Evolutionary conservation across 2,329 filamentous ascomycete species (phyloP), one percentile per base, ranked within the genome.

Genomic region (Fusarium guadeloupense): DNA sequence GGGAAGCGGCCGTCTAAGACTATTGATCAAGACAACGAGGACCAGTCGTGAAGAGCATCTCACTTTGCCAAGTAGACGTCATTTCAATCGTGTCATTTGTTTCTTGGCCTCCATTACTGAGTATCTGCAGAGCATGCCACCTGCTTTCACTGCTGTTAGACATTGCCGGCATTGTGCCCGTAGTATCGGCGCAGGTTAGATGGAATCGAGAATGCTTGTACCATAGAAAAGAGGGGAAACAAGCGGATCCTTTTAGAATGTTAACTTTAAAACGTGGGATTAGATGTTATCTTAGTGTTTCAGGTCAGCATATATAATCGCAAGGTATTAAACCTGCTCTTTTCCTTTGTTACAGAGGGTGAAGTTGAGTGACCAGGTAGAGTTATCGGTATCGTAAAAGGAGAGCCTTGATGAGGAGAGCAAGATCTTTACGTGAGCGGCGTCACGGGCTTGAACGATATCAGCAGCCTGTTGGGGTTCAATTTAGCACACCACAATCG

Each of bases 1-100:
- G 71, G 68, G 2, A 71, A 60, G 50, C 63, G 42, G 28, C 25
- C 59, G 2, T 16, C 50, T 2, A 69, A 58, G 21, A 35, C 45
- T 8, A 43, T 42, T 6, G 49, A 66, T 0, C 62, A 68, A 8
- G 58, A 59, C 1, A 54, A 57, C 0, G 62, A 65, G 10, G 34
- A 38, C 3, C 21, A 44, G 5, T n/a, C 13, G 1, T 49, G 19
- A 23, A 12, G 37, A 34, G 7, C 4, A n/a, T 25, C 23, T 25
- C 6, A 14, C 28, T 31, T 14, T n/a, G 14, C 6, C 10, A 10
- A 12, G 13, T 26, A 26, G 9, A 26, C 25, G 3, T 26, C 13
- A 5, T 26, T 4, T 26, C 9, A 12, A 26, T 25, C 8, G 8
- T 7, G 23, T 10, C 10, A 7, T 25, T 9, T 25, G 8, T 25